Evolutionary conservation across 169 alveolate genomes (phyloP).

Genomic region (Plasmodium reichenowi): DNA sequence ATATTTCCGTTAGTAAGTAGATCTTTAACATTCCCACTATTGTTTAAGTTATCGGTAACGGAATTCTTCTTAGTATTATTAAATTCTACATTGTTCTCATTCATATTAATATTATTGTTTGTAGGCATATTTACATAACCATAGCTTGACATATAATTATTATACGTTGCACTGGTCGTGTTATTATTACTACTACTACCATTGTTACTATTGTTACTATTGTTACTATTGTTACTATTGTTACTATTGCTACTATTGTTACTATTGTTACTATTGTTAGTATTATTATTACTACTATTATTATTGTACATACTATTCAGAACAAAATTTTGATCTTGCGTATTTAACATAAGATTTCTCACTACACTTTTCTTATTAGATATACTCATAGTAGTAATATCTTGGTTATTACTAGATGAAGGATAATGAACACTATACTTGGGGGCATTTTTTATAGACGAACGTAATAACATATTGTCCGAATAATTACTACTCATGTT

Average conservation of each 20-base stretch:
- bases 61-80: too few relatives aligned
- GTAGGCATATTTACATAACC: too few relatives aligned
- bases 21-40: neutral
- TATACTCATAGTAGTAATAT: neutral
- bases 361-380: neutral
- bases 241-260: neutral
- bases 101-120: too few relatives aligned
- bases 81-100: too few relatives aligned
- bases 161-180: neutral
- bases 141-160: neutral
- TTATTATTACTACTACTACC: neutral
- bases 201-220: neutral
- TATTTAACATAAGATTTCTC: neutral
- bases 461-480: neutral
- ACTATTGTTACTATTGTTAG: neutral
- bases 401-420: neutral
- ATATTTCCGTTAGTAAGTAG: neutral
- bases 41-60: neutral
- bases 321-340: constrained; percentile 5
- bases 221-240: neutral
- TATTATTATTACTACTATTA: neutral
- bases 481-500: neutral
- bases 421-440: neutral
- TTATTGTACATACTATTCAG: constrained; percentile 4
- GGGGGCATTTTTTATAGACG: neutral